Base-by-base conservation (phyloP, 306 rosid species). In the Fragaria ananassa region DNA sequence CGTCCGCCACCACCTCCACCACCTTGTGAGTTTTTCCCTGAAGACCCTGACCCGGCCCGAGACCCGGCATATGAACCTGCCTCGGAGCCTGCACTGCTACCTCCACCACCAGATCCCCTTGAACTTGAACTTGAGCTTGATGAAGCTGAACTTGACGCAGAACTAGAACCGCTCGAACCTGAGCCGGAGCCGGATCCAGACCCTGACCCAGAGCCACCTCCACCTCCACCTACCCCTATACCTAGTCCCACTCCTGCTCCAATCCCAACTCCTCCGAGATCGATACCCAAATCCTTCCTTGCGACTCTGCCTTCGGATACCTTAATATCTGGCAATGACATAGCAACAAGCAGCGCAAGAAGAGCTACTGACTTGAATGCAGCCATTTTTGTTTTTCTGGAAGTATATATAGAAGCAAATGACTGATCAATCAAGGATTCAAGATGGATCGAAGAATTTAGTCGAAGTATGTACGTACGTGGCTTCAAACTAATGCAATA, bases 201-300 rank as follows among this genome's bases (percentile, higher is more conserved):
- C 0, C 90, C 83, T 0, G 89, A 83, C 0, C 86, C 83, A 0
- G 93, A 71, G 0, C 93, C 90, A 0, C 84, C 3, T 0, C 82
- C 83, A 1, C 86, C 53, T 6, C 93, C 93, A 63, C 69, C 69
- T 6, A 0, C 90, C 21, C 7, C 91, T 87, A 7, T 86, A 37
- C 8, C 92, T 90, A 15, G 80, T 68, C 13, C 86, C 93, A 31
- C 84, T 63, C 69, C 69, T 63, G 2, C 67, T 54, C 94, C 93
- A 17, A 83, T 6, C 10, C 93, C 93, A 68, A 85, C 1, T 50
- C 94, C 92, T 70, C 92, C 97, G 1, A 91, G 81, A 83, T 87
- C 83, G 76, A 89, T 37, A 10, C 94, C 92, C 2, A 91, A 82
- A 74, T 91, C 87, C 78, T 88, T 88, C 75, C 94, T 86, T 19